Evolutionary conservation across 148 eudicot genomes (phyloP).

Genomic region (Chenopodium formosanum): DNA sequence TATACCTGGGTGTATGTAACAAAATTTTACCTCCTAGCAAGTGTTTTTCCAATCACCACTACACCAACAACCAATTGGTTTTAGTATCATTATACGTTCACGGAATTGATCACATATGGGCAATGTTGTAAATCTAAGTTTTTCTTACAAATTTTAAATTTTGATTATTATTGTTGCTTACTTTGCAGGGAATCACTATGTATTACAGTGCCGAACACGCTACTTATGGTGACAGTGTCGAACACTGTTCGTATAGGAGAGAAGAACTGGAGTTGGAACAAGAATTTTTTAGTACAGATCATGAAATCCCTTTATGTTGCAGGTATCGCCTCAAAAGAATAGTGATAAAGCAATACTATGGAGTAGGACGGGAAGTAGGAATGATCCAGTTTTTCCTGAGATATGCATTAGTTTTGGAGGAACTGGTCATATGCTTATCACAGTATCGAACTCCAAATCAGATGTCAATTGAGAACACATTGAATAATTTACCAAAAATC

Average conservation of each 20-base stretch:
- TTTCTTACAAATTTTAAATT: no score
- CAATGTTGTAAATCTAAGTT: no score
- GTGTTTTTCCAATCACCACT: no score
- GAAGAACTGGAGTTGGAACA: not conserved
- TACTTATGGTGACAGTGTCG: no score
- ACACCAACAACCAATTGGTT: no score
- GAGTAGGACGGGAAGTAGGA: not conserved
- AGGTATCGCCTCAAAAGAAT: not conserved
- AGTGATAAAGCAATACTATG: not conserved
- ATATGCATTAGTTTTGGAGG: conserved; percentile 11
- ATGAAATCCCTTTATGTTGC: conserved; percentile 5
- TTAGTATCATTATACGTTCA: no score
- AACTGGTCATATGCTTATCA: not conserved
- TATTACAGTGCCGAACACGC: no score
- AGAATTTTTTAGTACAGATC: not conserved
- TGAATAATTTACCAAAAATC: conserved; percentile 1
- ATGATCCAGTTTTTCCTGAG: conserved; percentile 5
- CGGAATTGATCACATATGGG: no score
- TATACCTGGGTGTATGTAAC: no score
- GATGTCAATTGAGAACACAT: not conserved
- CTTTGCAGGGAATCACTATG: not conserved
- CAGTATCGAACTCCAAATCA: not conserved
- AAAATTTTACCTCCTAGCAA: no score
- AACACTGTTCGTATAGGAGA: no score
- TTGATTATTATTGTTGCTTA: not conserved